Percentiles rank a stretch among this genome's conserved stretches.
Evolutionary conservation across 177 flowering plant genomes (phyloP).

Genomic region (Vitis hybrid): DNA sequence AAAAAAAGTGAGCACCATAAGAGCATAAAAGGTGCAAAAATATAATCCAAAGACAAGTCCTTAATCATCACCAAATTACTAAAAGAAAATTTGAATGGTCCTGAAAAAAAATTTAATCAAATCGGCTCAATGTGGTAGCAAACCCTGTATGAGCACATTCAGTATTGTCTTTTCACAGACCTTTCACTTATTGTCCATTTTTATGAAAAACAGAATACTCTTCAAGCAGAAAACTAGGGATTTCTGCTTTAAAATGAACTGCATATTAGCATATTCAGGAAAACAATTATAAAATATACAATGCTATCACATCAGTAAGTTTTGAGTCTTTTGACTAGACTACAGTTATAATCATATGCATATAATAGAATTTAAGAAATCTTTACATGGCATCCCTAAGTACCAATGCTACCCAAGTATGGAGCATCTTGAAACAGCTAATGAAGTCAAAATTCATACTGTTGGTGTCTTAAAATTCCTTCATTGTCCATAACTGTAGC

Average conservation of each 20-base stretch:
- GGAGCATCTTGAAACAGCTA: conserved; percentile 5
- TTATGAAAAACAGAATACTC: neutral
- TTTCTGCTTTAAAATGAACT: neutral
- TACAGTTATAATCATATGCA: neutral
- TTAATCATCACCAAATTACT: neutral
- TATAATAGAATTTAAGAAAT: neutral
- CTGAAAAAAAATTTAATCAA: neutral
- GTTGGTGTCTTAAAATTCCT: conserved; percentile 73
- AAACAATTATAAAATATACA: neutral
- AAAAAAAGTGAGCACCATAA: neutral
- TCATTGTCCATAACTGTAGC: conserved; percentile 73
- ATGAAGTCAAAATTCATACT: conserved; percentile 51
- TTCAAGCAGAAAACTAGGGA: neutral
- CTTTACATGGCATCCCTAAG: neutral
- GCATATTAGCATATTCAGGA: neutral
- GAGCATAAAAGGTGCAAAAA: neutral
- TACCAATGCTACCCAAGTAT: neutral
- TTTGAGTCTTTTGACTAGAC: no score
- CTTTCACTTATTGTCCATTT: neutral
- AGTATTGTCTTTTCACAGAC: neutral
- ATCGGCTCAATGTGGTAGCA: neutral
- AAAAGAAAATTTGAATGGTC: neutral
- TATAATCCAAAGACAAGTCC: neutral
- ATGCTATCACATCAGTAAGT: no score
- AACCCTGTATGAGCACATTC: neutral